phyloP scores from a whole-genome alignment of 768 basidiomycete genomes.

The Suillus brevipes region DNA sequence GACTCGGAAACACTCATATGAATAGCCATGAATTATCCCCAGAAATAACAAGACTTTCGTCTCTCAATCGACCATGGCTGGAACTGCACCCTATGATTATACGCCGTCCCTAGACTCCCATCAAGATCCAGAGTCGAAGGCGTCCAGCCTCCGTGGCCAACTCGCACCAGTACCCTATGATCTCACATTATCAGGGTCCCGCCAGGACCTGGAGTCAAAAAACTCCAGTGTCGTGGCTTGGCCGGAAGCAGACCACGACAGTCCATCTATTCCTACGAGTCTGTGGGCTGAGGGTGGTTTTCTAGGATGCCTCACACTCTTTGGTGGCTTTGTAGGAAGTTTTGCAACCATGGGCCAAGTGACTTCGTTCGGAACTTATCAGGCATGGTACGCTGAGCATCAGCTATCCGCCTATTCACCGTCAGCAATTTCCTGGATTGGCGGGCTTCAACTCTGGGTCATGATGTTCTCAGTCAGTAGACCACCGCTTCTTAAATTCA shows the following conservation, averaged over 20 bases:
- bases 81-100: background rate
- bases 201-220: background rate
- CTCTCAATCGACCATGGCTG: background rate
- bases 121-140: background rate
- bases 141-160: background rate
- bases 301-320: slow-evolving; percentile 3
- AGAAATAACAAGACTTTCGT: background rate
- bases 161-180: background rate
- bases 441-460: slow-evolving; percentile 58
- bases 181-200: background rate
- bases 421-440: slow-evolving; percentile 63
- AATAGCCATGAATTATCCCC: background rate
- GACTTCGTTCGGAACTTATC: slow-evolving; percentile 65
- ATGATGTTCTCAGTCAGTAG: slow-evolving; percentile 59
- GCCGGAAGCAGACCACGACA: background rate
- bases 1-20: background rate
- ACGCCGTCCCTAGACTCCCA: background rate
- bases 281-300: slow-evolving; percentile 5
- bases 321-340: slow-evolving; percentile 52
- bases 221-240: background rate
- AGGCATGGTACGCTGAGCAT: slow-evolving; percentile 57
- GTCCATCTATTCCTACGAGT: background rate
- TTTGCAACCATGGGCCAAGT: slow-evolving; percentile 65
- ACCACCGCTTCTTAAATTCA: slow-evolving; percentile 12
- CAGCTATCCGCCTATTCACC: slow-evolving; percentile 48